A percentile compares a stretch with the other conserved stretches of the same genome.
Conservation (phyloP, 2,329 filamentous ascomycete species). For the Aspergillus sp. region DNA sequence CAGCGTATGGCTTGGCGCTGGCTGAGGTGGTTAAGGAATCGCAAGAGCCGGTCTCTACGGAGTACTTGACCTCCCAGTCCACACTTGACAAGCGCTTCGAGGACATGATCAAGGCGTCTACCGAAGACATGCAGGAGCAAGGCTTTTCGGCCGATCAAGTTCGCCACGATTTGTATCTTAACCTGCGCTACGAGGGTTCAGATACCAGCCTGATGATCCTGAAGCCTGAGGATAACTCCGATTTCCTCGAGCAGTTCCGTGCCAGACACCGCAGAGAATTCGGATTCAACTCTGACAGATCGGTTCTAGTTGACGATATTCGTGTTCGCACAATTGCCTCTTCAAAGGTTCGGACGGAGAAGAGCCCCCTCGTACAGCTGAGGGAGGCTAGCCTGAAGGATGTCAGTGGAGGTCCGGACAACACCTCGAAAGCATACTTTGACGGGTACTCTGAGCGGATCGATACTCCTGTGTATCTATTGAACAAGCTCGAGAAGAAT, state of each 20-base stretch:
- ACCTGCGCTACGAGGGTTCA: constrained; percentile 54
- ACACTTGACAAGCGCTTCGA: constrained; percentile 70
- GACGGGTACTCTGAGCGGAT: constrained; percentile 33
- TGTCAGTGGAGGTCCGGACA: constrained; percentile 61
- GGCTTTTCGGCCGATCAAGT: constrained; percentile 47
- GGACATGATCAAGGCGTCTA: constrained; percentile 67
- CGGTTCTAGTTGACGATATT: constrained; percentile 88
- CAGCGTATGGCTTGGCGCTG: constrained; percentile 88
- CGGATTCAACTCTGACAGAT: constrained; percentile 80
- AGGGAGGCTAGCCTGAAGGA: constrained; percentile 50
- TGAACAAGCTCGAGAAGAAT: constrained; percentile 37
- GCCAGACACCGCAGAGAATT: constrained; percentile 89
- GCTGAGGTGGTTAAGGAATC: constrained; percentile 91
- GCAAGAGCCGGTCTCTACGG: constrained; percentile 61
- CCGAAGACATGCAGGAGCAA: constrained; percentile 44
- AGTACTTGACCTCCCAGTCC: constrained; percentile 49
- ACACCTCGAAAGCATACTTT: constrained; percentile 38
- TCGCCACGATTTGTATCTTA: constrained; percentile 49
- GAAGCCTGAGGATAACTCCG: constrained; percentile 73
- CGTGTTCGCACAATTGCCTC: constrained; percentile 81
- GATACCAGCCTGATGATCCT: constrained; percentile 54
- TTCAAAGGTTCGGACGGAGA: constrained; percentile 62
- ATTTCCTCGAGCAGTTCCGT: constrained; percentile 79
- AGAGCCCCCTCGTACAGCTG: constrained; percentile 70
- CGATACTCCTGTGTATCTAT: constrained; percentile 40